Evolutionary conservation across 441 rosid genomes (phyloP).

Genomic region (Eruca vesicaria): DNA sequence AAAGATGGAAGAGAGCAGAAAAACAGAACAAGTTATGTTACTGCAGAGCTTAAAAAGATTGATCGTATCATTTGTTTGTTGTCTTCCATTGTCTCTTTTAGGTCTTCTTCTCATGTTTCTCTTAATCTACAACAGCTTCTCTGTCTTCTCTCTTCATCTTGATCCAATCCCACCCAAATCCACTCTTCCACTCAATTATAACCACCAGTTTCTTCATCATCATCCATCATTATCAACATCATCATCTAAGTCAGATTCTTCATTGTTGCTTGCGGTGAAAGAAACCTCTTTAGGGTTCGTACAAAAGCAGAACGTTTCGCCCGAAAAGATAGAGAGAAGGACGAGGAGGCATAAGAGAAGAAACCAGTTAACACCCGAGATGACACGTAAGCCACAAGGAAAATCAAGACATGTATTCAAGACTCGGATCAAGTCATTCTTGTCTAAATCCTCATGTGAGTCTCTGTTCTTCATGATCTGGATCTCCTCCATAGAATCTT

Average conservation of each 20-base stretch:
- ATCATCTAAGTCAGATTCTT: conserved; percentile 34
- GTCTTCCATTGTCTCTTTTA: conserved; percentile 65
- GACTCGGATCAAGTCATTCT: conserved; percentile 41
- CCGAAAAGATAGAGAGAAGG: conserved; percentile 24
- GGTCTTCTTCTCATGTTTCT: conserved; percentile 67
- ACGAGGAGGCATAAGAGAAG: background rate
- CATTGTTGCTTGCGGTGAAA: conserved; percentile 51
- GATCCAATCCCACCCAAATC: conserved; percentile 44
- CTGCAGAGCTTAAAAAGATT: conserved; percentile 35
- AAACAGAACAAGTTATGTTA: conserved; percentile 19
- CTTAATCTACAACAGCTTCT: conserved; percentile 61
- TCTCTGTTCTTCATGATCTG: conserved; percentile 82
- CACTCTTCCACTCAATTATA: conserved; percentile 22
- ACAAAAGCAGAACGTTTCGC: conserved; percentile 29
- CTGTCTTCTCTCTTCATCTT: conserved; percentile 57
- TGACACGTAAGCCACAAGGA: conserved; percentile 29
- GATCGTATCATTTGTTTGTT: conserved; percentile 38
- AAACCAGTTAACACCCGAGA: conserved; percentile 24
- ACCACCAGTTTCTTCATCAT: conserved; percentile 30
- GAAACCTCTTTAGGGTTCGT: conserved; percentile 47
- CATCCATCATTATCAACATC: conserved; percentile 3
- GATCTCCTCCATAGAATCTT: conserved; percentile 66
- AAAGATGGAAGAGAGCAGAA: conserved; percentile 39
- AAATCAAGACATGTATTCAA: conserved; percentile 39
- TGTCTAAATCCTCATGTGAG: conserved; percentile 52